Evolutionary conservation across 345 rosid genomes (phyloP).

Genomic region (Xanthoceras sorbifolium): DNA sequence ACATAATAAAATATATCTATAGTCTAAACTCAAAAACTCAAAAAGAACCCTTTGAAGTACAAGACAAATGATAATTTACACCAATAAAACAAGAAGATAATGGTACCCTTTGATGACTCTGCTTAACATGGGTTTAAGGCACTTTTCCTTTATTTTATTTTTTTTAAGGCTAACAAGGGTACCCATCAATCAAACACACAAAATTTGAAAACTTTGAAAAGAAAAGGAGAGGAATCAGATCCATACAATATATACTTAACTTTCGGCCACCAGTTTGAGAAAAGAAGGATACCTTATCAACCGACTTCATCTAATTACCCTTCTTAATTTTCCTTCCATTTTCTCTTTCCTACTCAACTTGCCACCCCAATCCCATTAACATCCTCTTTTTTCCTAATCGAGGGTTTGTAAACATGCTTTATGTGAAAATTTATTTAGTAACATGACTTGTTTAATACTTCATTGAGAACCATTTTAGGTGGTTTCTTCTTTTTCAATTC

Average conservation of each 20-base stretch:
- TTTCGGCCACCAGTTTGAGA: constrained; percentile 32
- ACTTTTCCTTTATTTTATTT: background rate
- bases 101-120: background rate
- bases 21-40: background rate
- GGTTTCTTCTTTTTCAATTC: too few species aligned
- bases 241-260: constrained; percentile 20
- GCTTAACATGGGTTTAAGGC: background rate
- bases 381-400: too few species aligned
- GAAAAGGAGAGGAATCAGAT: constrained; percentile 37
- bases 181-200: background rate
- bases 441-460: too few species aligned
- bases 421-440: background rate
- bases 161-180: background rate
- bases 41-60: background rate
- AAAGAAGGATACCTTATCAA: constrained; percentile 32
- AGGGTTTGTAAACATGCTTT: background rate
- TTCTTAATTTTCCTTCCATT: background rate
- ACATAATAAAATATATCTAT: background rate
- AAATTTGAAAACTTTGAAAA: background rate
- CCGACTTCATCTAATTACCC: background rate
- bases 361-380: background rate
- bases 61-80: background rate
- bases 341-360: background rate
- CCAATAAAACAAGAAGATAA: background rate
- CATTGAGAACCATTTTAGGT: too few species aligned